Percentiles rank a stretch among this genome's conserved stretches.
These are phyloP conservation scores for Inga leiocalycina DNA, from an alignment of 306 rosid genomes.

Conservation along the genomic window DNA sequence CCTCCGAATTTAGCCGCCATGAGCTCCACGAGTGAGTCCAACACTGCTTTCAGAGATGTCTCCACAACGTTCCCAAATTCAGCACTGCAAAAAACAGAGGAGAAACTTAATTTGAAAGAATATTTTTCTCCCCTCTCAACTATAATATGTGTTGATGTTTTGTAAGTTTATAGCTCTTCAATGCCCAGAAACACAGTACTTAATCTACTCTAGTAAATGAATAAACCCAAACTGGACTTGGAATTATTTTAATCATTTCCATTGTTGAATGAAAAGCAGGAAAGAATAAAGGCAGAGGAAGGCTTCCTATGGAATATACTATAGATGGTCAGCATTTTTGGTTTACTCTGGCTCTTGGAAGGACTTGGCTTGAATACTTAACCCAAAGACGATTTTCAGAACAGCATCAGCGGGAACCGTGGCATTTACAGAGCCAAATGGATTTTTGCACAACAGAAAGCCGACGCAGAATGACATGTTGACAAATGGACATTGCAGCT, in stretches of 20 bases:
- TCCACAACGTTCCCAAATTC: constrained; percentile 70
- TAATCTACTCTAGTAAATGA: no score
- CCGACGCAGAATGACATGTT: not conserved
- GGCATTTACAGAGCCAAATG: not conserved
- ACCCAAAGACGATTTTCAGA: not conserved
- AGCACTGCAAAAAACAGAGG: constrained; percentile 50
- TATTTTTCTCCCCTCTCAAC: not conserved
- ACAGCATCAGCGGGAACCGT: not conserved
- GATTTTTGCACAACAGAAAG: not conserved
- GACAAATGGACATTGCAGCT: not conserved
- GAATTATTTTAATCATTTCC: not conserved
- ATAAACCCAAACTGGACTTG: not conserved
- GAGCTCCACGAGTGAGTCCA: constrained; percentile 55
- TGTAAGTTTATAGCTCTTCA: not conserved
- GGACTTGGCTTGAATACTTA: not conserved
- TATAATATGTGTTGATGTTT: not conserved
- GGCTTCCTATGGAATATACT: not conserved
- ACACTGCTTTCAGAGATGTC: constrained; percentile 63
- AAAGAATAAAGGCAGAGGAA: not conserved
- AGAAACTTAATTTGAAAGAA: constrained; percentile 12
- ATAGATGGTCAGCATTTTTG: not conserved
- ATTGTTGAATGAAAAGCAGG: not conserved
- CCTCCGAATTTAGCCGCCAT: constrained; percentile 61
- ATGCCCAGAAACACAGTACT: not conserved
- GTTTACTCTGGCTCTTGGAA: not conserved